These are phyloP conservation scores for Plantago lanceolata DNA, from an alignment of 305 asterid genomes.

Conservation along the genomic window DNA sequence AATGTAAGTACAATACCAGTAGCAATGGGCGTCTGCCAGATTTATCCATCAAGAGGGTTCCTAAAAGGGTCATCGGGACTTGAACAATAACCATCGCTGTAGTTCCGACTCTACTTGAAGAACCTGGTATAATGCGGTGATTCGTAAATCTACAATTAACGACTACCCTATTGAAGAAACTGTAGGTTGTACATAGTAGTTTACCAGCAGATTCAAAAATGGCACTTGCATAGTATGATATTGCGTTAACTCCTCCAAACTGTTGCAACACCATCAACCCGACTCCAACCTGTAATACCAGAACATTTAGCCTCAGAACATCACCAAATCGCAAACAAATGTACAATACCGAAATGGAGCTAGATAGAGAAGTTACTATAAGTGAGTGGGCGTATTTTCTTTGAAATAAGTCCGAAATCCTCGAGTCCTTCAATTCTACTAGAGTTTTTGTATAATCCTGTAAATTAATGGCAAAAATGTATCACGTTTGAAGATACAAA, in stretches of 20 bases:
- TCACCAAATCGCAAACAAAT: neutral
- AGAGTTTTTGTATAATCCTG: conserved; percentile 58
- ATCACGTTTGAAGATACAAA: conserved; percentile 12
- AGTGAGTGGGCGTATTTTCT: conserved; percentile 70
- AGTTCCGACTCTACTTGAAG: conserved; percentile 45
- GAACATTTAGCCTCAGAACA: neutral
- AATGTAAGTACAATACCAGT: conserved; percentile 39
- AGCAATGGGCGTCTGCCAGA: conserved; percentile 73
- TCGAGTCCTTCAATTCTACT: conserved; percentile 43
- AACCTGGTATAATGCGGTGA: conserved; percentile 33
- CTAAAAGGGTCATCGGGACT: conserved; percentile 62
- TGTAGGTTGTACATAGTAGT: neutral
- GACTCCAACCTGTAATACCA: conserved; percentile 65
- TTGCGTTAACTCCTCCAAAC: conserved; percentile 84
- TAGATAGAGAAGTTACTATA: conserved; percentile 36
- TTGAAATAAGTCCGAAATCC: conserved; percentile 64
- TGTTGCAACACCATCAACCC: conserved; percentile 92
- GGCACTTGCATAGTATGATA: conserved; percentile 78
- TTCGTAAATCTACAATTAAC: conserved; percentile 17
- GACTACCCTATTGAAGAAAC: neutral
- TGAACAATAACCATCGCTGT: conserved; percentile 54
- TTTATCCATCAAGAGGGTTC: conserved; percentile 66
- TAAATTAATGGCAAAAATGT: conserved; percentile 11
- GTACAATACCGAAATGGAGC: conserved; percentile 1
- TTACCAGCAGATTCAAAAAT: conserved; percentile 77